Evolutionary conservation across 495 filamentous ascomycete genomes (phyloP).

Genomic region (Bombardia bombarda): DNA sequence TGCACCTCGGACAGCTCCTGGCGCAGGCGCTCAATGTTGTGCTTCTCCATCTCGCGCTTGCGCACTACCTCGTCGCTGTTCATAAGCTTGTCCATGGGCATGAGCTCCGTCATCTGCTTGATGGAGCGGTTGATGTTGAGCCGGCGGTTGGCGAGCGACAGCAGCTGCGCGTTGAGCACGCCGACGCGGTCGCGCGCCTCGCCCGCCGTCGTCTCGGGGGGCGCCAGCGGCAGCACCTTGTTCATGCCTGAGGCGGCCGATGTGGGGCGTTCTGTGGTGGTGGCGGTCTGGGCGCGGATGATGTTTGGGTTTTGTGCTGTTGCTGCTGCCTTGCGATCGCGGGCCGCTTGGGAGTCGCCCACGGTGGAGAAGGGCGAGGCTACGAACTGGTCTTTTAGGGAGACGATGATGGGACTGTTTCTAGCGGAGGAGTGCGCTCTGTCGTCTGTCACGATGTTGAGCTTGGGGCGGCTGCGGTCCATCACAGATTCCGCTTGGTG

Average conservation of each 20-base stretch:
- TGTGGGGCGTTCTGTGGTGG: slow-evolving; percentile 10
- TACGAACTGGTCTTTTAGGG: slow-evolving; percentile 18
- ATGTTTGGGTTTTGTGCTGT: slow-evolving; percentile 4
- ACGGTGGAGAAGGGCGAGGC: slow-evolving; percentile 14
- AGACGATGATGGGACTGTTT: slow-evolving; percentile 19
- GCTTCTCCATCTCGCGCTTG: slow-evolving; percentile 60
- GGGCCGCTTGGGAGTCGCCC: slow-evolving; percentile 9
- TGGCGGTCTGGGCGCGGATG: slow-evolving; percentile 5
- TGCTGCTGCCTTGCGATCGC: slow-evolving; percentile 5
- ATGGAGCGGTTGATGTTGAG: slow-evolving; percentile 65
- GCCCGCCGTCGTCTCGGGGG: slow-evolving; percentile 44
- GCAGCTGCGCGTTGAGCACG: slow-evolving; percentile 57
- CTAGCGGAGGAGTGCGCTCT: slow-evolving; percentile 1
- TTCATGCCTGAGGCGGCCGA: slow-evolving; percentile 27
- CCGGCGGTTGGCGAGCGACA: slow-evolving; percentile 56
- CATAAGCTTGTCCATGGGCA: slow-evolving; percentile 45
- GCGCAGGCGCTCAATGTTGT: slow-evolving; percentile 59
- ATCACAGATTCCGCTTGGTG: slow-evolving; percentile 26
- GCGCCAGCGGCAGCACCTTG: slow-evolving; percentile 51
- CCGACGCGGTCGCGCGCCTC: slow-evolving; percentile 53
- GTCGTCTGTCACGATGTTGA: slow-evolving; percentile 3
- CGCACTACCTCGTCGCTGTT: slow-evolving; percentile 34
- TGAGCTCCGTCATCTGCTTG: slow-evolving; percentile 60
- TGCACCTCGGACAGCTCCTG: slow-evolving; percentile 71
- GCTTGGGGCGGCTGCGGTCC: slow-evolving; percentile 26